Base-by-base conservation (phyloP, 2,329 filamentous ascomycete genomes). In the Blumeriella jaapii region DNA sequence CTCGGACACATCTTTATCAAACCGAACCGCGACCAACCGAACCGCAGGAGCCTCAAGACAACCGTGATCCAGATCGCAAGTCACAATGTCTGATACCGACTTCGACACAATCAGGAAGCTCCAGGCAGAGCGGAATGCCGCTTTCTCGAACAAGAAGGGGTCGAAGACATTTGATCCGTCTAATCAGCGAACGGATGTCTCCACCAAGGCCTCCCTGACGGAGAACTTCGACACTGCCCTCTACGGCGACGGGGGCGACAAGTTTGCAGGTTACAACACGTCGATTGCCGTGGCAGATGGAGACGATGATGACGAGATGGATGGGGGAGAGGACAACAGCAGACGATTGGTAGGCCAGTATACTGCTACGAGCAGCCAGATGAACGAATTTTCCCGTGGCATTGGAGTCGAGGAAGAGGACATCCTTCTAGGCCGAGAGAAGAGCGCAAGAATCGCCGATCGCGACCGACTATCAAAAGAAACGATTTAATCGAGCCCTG, bases 381-480 rank as follows among this genome's bases (percentile, higher is more conserved):
- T 98, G 55, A 84, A 94, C 56, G 91, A 98, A 61, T 93, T 94
- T 61, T 79, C 89, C 15, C 77, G 74, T 35, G 87, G 87, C 36
- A 69, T 71, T 43, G 87, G 83, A 27, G 84, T 89, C 16, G 89
- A 93, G 57, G 89, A 95, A 61, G 85, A 89, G 40, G 93, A 98
- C 53, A 79, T 89, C 5, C 67, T 98, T 44, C 70, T 86, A 32
- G 82, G 81, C 28, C 75, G 74, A 49, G 91, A 96, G 65, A 83
- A 89, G 62, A 83, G 85, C 58, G 86, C 82, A 39, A 79, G 89
- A 51, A 96, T 98, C 55, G 69, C 79, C 42, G 89, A 93, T 56
- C 81, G 91, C 53, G 89, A 93, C 86, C 45, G 89, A 96, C 55
- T 98, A 98, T 58, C 93, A 98, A 62, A 94, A 93, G 63, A 83